A percentile compares a stretch with the other conserved stretches of the same genome.
phyloP scores from a whole-genome alignment of 805 yeast genomes.

The Lipomyces sp. region DNA sequence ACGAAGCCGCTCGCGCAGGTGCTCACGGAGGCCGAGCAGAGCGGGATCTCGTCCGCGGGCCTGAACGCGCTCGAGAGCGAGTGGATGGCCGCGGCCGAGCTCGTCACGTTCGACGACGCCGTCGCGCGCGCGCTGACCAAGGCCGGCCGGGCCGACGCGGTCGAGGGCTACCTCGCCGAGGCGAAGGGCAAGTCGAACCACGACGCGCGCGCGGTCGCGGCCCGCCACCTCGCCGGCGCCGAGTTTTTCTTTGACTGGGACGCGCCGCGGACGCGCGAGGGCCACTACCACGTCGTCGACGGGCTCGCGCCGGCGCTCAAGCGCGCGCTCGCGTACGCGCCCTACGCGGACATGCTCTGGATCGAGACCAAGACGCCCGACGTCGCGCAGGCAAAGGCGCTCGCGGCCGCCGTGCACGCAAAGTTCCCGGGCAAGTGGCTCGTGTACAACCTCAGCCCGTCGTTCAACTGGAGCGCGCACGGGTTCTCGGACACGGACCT shows the following conservation, averaged over 20 bases:
- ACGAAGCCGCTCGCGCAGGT: conserved; percentile 47
- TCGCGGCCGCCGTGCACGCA: conserved; percentile 48
- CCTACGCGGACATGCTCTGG: conserved; percentile 60
- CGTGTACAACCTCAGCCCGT: conserved; percentile 60
- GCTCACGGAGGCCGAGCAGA: conserved; percentile 44
- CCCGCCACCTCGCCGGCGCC: conserved; percentile 33
- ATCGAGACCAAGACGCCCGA: conserved; percentile 61
- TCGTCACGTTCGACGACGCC: conserved; percentile 48
- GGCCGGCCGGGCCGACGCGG: conserved; percentile 34
- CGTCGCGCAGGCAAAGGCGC: conserved; percentile 47
- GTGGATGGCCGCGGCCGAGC: conserved; percentile 47
- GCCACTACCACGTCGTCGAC: conserved; percentile 49
- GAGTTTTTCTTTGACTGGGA: conserved; percentile 55
- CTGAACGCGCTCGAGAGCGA: conserved; percentile 44
- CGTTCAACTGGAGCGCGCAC: conserved; percentile 58
- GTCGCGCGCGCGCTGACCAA: neutral
- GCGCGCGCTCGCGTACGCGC: conserved; percentile 54
- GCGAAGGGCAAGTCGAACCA: conserved; percentile 35
- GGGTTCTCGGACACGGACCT: conserved; percentile 51
- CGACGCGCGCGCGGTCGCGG: conserved; percentile 34
- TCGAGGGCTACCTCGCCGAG: conserved; percentile 34
- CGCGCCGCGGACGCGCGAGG: conserved; percentile 57
- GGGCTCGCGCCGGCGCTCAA: conserved; percentile 55
- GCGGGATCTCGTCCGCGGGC: conserved; percentile 40
- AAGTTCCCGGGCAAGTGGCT: conserved; percentile 52